Conservation (phyloP, 352 stramenopile species). For the Globisporangium ultimum region DNA sequence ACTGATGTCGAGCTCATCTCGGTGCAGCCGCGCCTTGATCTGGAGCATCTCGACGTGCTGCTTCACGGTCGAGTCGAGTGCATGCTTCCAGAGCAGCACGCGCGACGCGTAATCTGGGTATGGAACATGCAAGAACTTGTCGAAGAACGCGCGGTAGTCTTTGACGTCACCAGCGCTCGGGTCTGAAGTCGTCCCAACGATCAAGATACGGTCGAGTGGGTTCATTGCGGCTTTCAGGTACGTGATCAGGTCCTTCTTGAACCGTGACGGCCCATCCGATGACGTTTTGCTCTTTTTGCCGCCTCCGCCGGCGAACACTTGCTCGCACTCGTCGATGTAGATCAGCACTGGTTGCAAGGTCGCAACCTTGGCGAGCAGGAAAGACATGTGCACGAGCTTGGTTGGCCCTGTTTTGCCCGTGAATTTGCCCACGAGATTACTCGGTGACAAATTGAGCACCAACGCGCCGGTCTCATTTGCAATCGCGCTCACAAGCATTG, state of each 20-base stretch:
- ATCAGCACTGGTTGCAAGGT: slow-evolving; percentile 88
- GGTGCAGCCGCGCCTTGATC: slow-evolving; percentile 19
- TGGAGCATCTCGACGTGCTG: slow-evolving; percentile 27
- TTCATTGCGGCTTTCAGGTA: slow-evolving; percentile 91
- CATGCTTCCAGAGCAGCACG: slow-evolving; percentile 87
- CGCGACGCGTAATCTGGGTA: slow-evolving; percentile 90
- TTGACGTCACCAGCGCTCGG: slow-evolving; percentile 84
- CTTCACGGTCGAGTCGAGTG: slow-evolving; percentile 55
- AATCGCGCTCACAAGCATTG: slow-evolving; percentile 89
- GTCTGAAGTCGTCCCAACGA: slow-evolving; percentile 88
- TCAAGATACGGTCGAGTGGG: slow-evolving; percentile 86
- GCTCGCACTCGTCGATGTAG: slow-evolving; percentile 93
- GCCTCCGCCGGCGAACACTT: slow-evolving; percentile 73
- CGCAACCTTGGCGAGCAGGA: slow-evolving; percentile 86
- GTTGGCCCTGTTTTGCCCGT: slow-evolving; percentile 86
- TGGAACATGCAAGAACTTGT: slow-evolving; percentile 92
- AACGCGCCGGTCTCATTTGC: slow-evolving; percentile 91
- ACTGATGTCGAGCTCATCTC: slow-evolving; percentile 77
- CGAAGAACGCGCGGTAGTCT: slow-evolving; percentile 88
- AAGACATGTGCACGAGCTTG: slow-evolving; percentile 95
- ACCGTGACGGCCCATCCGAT: slow-evolving; percentile 78
- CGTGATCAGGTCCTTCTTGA: slow-evolving; percentile 92
- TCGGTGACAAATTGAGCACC: slow-evolving; percentile 94
- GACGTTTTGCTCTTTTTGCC: slow-evolving; percentile 80
- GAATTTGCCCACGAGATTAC: slow-evolving; percentile 93